Percentiles rank a stretch among this genome's conserved stretches.
Evolutionary conservation across 495 filamentous ascomycete genomes (phyloP).

Genomic region (Penicillium cataractarum): DNA sequence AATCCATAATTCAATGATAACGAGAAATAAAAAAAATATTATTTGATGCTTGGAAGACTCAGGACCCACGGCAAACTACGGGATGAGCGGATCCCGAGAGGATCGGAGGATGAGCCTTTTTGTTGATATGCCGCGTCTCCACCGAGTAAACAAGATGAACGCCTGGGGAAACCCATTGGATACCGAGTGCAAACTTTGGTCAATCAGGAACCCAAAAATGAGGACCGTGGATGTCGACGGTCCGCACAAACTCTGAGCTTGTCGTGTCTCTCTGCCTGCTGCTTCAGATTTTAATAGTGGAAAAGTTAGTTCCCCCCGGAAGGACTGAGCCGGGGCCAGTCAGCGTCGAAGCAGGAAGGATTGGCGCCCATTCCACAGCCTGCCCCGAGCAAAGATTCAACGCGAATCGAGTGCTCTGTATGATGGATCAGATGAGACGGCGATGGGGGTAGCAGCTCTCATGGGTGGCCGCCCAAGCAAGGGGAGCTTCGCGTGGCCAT

Average conservation of each 20-base stretch:
- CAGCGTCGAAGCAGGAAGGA: not conserved
- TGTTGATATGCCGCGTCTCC: slow-evolving; percentile 4
- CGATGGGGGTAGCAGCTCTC: not conserved
- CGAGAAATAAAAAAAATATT: not conserved
- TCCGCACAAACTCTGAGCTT: slow-evolving; percentile 1
- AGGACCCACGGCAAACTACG: slow-evolving; percentile 22
- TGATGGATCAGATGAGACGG: slow-evolving; percentile 27
- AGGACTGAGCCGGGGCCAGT: not conserved
- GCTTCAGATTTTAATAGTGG: not conserved
- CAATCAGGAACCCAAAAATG: not conserved
- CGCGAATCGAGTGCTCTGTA: not conserved
- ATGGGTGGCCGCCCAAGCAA: too few relatives aligned
- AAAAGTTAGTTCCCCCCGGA: not conserved
- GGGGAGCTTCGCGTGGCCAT: slow-evolving; percentile 20
- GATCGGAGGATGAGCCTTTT: not conserved
- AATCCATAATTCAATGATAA: slow-evolving; percentile 7
- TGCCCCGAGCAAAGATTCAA: not conserved
- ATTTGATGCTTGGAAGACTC: slow-evolving; percentile 7
- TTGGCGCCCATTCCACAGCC: slow-evolving; percentile 1
- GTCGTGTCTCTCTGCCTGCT: not conserved
- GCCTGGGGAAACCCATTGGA: slow-evolving; percentile 1
- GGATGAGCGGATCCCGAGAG: slow-evolving; percentile 24
- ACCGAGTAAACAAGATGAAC: not conserved
- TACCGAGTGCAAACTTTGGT: not conserved
- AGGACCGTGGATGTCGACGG: not conserved